Evolutionary conservation across 805 yeast species (phyloP), one percentile per base, ranked within the genome.

Genomic region (Saturnispora gosingensis): DNA sequence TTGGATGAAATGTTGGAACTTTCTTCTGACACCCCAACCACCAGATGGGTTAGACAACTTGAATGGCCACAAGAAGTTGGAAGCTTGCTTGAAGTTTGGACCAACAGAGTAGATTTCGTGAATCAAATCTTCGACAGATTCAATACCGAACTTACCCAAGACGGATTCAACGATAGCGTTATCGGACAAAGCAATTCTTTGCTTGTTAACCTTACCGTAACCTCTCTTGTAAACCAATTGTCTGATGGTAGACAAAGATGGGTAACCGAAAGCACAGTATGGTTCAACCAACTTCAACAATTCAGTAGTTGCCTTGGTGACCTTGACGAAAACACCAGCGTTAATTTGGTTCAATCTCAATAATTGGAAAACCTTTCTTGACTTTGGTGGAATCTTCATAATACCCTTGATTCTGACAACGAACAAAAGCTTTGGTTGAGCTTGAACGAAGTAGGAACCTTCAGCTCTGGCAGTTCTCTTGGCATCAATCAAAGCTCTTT

Each of bases 371-470:
- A 90, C 96, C 87, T 90, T 90, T 87, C 97, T 89, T 83, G 97
- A 96, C 85, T 90, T 90, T 71, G 97, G 97, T 71, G 97, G 87
- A 68, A 90, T 88, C 85, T 89, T 90, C 90, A 80, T 86, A 75
- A 90, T 88, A 90, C 97, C 97, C 91, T 90, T 90, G 84, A 90
- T 90, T 85, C 98, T 88, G 75, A 90, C 82, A 70, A 90, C 95
- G 74, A 90, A 88, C 63, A 88, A 95, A 70, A 90, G 85, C 77
- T 88, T 89, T 70, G 83, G 82, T 82, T 90, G 91, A 74, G 95
- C 97, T 70, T 83, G 88, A 67, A 88, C 95, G 81, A 83, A 90
- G 88, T 83, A 87, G 69, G 93, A 83, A 74, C 95, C 95, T 70
- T 82, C 76, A 73, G 91, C 90, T 81, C 85, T 87, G 65, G 97